phyloP scores from a whole-genome alignment of 495 filamentous ascomycete species.

The Symbiotaphrina buchneri region DNA sequence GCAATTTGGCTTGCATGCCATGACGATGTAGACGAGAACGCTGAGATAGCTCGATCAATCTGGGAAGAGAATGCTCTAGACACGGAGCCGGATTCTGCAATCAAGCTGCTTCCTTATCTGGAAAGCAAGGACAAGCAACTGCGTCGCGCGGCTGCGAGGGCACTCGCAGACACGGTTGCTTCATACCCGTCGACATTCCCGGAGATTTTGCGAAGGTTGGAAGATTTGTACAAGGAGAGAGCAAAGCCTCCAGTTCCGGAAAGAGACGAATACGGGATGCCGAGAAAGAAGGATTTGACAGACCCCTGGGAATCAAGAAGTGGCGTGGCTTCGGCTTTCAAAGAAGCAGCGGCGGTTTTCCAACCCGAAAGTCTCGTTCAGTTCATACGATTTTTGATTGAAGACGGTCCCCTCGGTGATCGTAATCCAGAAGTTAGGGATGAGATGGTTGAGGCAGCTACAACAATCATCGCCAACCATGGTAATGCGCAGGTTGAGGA shows the following conservation, averaged over 20 bases:
- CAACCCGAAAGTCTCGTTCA: slow-evolving; percentile 41
- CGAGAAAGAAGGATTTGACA: slow-evolving; percentile 53
- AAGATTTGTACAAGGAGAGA: slow-evolving; percentile 46
- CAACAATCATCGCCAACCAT: slow-evolving; percentile 51
- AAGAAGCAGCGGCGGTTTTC: slow-evolving; percentile 48
- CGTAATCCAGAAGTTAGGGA: slow-evolving; percentile 48
- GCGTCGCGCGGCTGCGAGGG: slow-evolving; percentile 59
- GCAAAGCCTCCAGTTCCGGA: slow-evolving; percentile 62
- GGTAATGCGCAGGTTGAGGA: slow-evolving; percentile 65
- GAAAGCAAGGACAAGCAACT: slow-evolving; percentile 56
- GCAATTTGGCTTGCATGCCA: slow-evolving; percentile 88
- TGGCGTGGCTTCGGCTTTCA: slow-evolving; percentile 72
- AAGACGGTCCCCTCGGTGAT: slow-evolving; percentile 64
- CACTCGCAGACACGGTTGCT: slow-evolving; percentile 50
- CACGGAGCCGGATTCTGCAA: slow-evolving; percentile 36
- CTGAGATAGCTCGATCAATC: slow-evolving; percentile 59
- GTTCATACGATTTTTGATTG: slow-evolving; percentile 69
- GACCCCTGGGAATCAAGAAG: slow-evolving; percentile 84
- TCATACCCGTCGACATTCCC: slow-evolving; percentile 29
- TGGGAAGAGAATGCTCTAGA: slow-evolving; percentile 87
- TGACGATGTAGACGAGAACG: slow-evolving; percentile 76
- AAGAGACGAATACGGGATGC: slow-evolving; percentile 84
- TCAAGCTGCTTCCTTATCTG: slow-evolving; percentile 53
- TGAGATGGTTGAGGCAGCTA: slow-evolving; percentile 89
- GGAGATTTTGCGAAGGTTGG: slow-evolving; percentile 34